Conservation (phyloP, 2,329 filamentous ascomycete species). For the Hymenoscyphus scutula region DNA sequence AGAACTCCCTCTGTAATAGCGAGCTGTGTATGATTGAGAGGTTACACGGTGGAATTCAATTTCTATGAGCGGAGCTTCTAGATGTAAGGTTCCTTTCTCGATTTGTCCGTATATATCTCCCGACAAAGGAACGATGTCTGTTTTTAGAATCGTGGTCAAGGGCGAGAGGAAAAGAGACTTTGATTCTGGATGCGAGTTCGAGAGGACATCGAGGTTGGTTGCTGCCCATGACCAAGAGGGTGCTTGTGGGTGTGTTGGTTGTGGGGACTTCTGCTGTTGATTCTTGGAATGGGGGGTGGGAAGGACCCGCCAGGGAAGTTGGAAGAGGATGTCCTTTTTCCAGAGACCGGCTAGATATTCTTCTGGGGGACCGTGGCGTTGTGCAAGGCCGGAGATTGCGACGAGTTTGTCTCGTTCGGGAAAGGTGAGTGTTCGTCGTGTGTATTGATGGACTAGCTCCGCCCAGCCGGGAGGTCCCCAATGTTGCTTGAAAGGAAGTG, state of each 20-base stretch:
- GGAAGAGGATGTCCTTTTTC: conserved; percentile 12
- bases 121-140: neutral
- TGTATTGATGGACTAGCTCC: conserved; percentile 19
- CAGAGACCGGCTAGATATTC: conserved; percentile 23
- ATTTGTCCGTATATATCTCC: conserved; percentile 5
- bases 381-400: conserved; percentile 18
- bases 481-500: neutral
- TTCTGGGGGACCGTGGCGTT: conserved; percentile 2
- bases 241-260: conserved; percentile 1
- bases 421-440: conserved; percentile 16
- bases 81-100: neutral
- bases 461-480: conserved; percentile 16
- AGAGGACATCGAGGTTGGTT: conserved; percentile 8
- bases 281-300: neutral
- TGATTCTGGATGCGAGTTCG: conserved; percentile 2
- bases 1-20: neutral
- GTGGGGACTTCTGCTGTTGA: neutral
- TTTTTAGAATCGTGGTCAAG: conserved; percentile 1
- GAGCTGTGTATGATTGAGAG: neutral
- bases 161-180: neutral
- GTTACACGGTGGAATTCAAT: neutral
- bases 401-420: conserved; percentile 18
- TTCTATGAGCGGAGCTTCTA: conserved; percentile 2
- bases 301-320: conserved; percentile 12
- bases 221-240: conserved; percentile 20